Base-by-base conservation (phyloP, 352 stramenopile genomes). In the Globisporangium cystogenes region DNA sequence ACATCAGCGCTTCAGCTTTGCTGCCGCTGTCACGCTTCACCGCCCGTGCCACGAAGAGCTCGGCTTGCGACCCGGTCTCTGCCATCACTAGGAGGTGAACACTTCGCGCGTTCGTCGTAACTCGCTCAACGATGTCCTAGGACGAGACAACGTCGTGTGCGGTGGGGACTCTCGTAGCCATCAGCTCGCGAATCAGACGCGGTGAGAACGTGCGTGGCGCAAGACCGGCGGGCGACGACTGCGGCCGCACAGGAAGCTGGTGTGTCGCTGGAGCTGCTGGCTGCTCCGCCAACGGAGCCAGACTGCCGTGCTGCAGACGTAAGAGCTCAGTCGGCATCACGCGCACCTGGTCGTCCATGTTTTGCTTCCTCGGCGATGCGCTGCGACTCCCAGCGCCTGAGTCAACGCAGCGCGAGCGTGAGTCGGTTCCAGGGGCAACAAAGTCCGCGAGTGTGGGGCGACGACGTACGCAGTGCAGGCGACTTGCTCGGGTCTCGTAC, bases 181-280 rank as follows among this genome's bases (percentile, higher is more conserved):
- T 12, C 23, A 35, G 20, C 26, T 55, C 49, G 5, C 49, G 49
- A 21, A 4, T 18, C 20, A 31, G 26, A 3, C 64, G 64, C 3
- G 64, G 60, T 4, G 60, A 67, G 40, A 60, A 58, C 2, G 62
- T 62, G 27, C 67, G 64, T 18, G 60, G 57, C 6, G 31, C 20
- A 2, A 55, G 33, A 3, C 59, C 62, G 51, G 64, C 71, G 10
- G 75, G 72, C 18, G 72, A 86, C 5, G 75, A 86, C 45, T 83
- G 75, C 10, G 75, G 75, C 37, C 75, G 59, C 31, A 57, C 53
- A 18, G 74, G 74, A 7, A 58, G 55, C 5, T 55, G 58, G 7
- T 33, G 39, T 12, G 4, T 12, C 4, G 5, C 16, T 35, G 26
- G 8, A 8, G 27, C 3, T 21, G 45, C 31, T 7, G 15, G 44